Evolutionary conservation across 352 stramenopile species (phyloP), one percentile per base, ranked within the genome.

Genomic region (Phytopythium oedochilum): DNA sequence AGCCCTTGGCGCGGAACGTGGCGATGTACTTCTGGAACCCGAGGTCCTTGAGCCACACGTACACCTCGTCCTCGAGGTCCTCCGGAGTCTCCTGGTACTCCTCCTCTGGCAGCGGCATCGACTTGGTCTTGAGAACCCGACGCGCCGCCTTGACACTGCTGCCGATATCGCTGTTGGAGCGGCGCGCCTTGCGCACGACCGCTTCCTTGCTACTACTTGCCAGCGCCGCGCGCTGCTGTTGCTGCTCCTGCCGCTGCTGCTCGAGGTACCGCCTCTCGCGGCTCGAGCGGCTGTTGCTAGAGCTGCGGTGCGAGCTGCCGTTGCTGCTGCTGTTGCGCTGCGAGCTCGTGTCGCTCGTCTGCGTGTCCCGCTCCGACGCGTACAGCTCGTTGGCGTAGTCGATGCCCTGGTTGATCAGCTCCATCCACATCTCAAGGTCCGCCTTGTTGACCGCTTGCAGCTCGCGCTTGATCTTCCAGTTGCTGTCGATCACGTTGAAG

Each of bases 401-500:
- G 28, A 92, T 89, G 31, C 64, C 76, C 53, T 89, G 74, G 46
- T 88, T 86, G 40, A 92, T 85, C 29, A 85, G 57, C 46, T 73
- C 64, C 64, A 89, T 88, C 83, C 83, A 92, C 5, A 72, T 34
- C 12, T 83, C 75, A n/a, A 90, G 62, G 23, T 92, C 83, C 18
- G 69, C 63, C 23, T 70, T 74, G 12, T 71, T 84, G 29, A 71
- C 49, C 5, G 83, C 80, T 32, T 86, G 83, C 34, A 92, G 68
- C 54, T 92, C 83, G 44, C 80, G 83, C 48, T 86, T 86, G 61
- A 92, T 92, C 67, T 92, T 92, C 78, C 78, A 90, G 48, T 66
- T 83, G 38, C 66, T 75, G 55, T 90, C 77, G 28, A 92, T 73
- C 35, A 92, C 68, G 48, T 92, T 83, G 59, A 92, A 91, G 38